A percentile compares a stretch with the other conserved stretches of the same genome.
These are phyloP conservation scores for Russula griseocarnosa DNA, from an alignment of 768 basidiomycete genomes.

Conservation along the genomic window DNA sequence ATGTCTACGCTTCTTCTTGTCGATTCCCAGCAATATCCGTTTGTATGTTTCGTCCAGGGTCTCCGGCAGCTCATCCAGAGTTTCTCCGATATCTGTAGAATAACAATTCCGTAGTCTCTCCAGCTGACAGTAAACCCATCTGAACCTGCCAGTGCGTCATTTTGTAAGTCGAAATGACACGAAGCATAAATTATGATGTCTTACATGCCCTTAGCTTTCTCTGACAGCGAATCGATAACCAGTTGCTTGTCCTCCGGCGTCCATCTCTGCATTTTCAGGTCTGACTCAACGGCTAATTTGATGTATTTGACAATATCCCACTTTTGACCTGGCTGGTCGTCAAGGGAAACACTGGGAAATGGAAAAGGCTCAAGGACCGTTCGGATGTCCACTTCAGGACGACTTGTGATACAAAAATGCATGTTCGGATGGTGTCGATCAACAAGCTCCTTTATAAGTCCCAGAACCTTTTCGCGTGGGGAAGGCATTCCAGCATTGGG, in stretches of 20 bases:
- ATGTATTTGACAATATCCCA: neutral
- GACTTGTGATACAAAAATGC: neutral
- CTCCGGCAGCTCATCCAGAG: neutral
- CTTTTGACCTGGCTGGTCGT: neutral
- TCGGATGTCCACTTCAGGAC: slow-evolving; percentile 2
- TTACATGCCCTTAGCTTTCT: slow-evolving; percentile 7
- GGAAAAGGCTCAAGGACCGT: neutral
- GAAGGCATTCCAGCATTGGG: neutral
- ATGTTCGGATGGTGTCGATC: neutral
- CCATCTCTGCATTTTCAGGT: neutral
- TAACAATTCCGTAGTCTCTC: neutral
- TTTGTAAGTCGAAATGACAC: neutral
- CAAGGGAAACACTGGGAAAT: neutral
- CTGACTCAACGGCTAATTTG: neutral
- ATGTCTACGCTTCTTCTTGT: neutral
- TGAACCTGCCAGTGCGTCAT: neutral
- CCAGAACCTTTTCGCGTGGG: neutral
- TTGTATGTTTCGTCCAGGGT: neutral
- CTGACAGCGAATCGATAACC: neutral
- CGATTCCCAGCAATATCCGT: neutral
- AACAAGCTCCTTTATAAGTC: neutral
- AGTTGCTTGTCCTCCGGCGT: neutral
- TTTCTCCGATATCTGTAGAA: neutral
- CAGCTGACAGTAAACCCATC: neutral
- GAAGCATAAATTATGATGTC: neutral